Evolutionary conservation across 306 rosid species (phyloP).

Genomic region (Castanopsis chinensis): DNA sequence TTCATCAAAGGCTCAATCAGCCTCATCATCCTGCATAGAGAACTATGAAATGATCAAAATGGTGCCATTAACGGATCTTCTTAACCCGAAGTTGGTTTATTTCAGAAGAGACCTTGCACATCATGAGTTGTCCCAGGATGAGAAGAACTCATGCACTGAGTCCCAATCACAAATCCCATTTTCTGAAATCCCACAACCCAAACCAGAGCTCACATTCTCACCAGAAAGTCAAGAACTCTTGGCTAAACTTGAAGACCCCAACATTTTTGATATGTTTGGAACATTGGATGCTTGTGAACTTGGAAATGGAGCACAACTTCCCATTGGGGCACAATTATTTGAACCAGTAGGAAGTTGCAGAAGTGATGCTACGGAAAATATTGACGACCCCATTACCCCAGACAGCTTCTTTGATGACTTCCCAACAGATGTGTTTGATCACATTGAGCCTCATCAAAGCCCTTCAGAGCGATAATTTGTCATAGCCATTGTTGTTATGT

Average conservation of each 20-base stretch:
- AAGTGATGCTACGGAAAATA: constrained; percentile 27
- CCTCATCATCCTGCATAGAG: constrained; percentile 33
- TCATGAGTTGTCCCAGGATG: constrained; percentile 32
- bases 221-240: constrained; percentile 43
- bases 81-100: constrained; percentile 32
- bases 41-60: constrained; percentile 43
- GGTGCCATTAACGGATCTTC: constrained; percentile 57
- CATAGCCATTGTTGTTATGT: neutral
- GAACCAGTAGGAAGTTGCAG: constrained; percentile 44
- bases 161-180: constrained; percentile 24
- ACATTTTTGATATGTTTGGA: constrained; percentile 36
- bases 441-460: constrained; percentile 42
- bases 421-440: constrained; percentile 66
- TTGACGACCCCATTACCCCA: constrained; percentile 20
- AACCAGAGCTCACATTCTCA: constrained; percentile 43
- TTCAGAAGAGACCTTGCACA: constrained; percentile 23
- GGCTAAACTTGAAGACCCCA: constrained; percentile 38
- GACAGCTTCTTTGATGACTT: constrained; percentile 70
- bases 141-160: constrained; percentile 32
- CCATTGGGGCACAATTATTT: constrained; percentile 36
- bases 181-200: constrained; percentile 37
- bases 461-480: constrained; percentile 37
- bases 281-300: constrained; percentile 41
- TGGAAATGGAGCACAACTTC: constrained; percentile 32
- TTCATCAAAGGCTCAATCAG: constrained; percentile 37